phyloP scores from a whole-genome alignment of 441 rosid genomes.

The Syzygium syzygioides region DNA sequence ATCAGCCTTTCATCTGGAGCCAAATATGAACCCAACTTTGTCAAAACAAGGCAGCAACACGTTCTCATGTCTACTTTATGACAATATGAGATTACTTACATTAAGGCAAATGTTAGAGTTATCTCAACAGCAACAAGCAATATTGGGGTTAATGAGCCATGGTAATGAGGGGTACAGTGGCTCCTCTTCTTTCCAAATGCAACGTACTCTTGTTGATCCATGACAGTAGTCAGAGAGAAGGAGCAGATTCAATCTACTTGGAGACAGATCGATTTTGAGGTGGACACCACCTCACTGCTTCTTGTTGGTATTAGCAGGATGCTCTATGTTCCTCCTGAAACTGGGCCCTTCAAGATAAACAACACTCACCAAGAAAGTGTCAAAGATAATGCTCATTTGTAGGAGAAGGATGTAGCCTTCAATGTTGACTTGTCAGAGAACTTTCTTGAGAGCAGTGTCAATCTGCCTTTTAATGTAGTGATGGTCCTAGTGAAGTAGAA shows the following conservation, averaged over 20 bases:
- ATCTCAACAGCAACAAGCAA: conserved; percentile 33
- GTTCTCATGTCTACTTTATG: conserved; percentile 29
- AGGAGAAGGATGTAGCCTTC: conserved; percentile 11
- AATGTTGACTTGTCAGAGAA: conserved; percentile 8
- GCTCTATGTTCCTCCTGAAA: conserved; percentile 4
- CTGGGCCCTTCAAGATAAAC: conserved; percentile 17
- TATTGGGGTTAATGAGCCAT: not conserved
- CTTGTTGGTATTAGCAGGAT: not conserved
- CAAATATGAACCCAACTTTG: conserved; percentile 10
- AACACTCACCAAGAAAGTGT: conserved; percentile 12
- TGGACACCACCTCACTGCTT: too few relatives aligned
- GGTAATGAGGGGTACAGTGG: conserved; percentile 14
- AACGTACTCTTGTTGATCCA: conserved; percentile 12
- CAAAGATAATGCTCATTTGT: conserved; percentile 10
- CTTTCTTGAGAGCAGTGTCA: conserved; percentile 6
- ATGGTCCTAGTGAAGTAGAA: conserved; percentile 26
- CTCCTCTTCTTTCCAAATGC: conserved; percentile 20
- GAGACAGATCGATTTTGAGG: too few relatives aligned
- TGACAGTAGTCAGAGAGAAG: conserved; percentile 16
- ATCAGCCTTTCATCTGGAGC: conserved; percentile 10
- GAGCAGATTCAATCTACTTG: not conserved
- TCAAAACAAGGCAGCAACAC: conserved; percentile 5
- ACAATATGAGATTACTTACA: conserved; percentile 37
- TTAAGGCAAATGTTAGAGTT: conserved; percentile 32
- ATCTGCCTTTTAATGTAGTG: conserved; percentile 34